phyloP scores from a whole-genome alignment of 129 eudicot species.

The Centaurea solstitialis region DNA sequence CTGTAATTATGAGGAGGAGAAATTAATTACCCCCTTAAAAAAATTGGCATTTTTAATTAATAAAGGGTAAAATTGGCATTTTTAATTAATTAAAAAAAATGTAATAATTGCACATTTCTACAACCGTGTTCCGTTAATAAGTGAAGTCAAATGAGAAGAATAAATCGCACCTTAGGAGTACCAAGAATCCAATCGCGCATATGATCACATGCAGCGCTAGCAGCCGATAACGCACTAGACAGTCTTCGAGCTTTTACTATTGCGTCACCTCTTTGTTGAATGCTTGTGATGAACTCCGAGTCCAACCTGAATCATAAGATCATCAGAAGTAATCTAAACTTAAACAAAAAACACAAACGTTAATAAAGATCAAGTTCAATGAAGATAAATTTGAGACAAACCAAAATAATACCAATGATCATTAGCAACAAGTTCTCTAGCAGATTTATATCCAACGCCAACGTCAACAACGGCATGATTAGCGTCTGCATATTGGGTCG shows the following conservation, averaged over 20 bases:
- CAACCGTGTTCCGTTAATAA: background rate
- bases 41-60: background rate
- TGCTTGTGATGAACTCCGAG: constrained; percentile 66
- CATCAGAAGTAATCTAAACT: background rate
- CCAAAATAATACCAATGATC: constrained; percentile 59
- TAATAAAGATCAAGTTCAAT: background rate
- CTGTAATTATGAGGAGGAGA: background rate
- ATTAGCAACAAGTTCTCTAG: constrained; percentile 63
- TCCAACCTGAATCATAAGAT: constrained; percentile 57
- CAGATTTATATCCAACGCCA: constrained; percentile 69
- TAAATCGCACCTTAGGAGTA: constrained; percentile 71
- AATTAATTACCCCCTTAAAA: background rate
- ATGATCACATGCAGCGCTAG: constrained; percentile 94
- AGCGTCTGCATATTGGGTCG: constrained; percentile 79
- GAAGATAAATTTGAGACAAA: background rate
- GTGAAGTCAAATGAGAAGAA: background rate
- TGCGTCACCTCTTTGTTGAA: constrained; percentile 89
- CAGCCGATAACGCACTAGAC: constrained; percentile 91
- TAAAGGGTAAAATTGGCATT: background rate
- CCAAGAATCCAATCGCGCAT: constrained; percentile 98
- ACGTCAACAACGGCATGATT: constrained; percentile 78
- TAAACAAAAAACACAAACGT: background rate
- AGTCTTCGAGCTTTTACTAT: constrained; percentile 72
- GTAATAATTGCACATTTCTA: background rate
- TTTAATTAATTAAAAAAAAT: background rate